Conservation (phyloP, 2,329 filamentous ascomycete genomes). For the Tolypocladium inflatum region DNA sequence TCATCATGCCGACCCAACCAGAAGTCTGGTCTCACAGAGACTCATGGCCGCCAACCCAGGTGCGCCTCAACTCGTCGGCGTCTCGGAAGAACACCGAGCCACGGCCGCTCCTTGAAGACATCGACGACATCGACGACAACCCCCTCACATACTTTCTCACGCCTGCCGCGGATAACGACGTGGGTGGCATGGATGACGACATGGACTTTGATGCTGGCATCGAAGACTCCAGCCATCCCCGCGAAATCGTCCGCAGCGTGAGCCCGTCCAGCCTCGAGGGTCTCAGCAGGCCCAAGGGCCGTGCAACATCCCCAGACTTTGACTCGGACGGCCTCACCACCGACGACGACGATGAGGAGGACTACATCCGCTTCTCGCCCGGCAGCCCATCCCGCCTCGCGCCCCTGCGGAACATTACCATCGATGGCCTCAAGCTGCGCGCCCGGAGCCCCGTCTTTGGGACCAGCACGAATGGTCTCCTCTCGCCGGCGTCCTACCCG, state of each 20-base stretch:
- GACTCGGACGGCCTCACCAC: constrained; percentile 32
- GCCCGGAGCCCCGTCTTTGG: constrained; percentile 22
- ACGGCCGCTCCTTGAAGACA: constrained; percentile 34
- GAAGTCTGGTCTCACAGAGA: constrained; percentile 27
- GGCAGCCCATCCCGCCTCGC: constrained; percentile 26
- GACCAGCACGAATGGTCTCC: constrained; percentile 14
- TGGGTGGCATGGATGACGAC: constrained; percentile 29
- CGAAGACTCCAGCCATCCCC: constrained; percentile 36
- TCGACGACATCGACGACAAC: constrained; percentile 42
- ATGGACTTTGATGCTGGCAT: constrained; percentile 50
- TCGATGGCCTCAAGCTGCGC: constrained; percentile 22
- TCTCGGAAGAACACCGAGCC: constrained; percentile 20
- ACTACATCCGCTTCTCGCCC: constrained; percentile 40
- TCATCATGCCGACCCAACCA: constrained; percentile 25
- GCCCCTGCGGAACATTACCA: constrained; percentile 32
- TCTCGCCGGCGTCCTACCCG: constrained; percentile 13
- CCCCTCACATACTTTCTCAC: constrained; percentile 49
- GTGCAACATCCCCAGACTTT: constrained; percentile 24
- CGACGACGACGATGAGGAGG: constrained; percentile 37
- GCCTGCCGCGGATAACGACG: constrained; percentile 32
- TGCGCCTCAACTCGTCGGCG: constrained; percentile 33
- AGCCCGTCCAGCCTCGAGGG: constrained; percentile 47
- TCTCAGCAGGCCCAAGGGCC: constrained; percentile 31
- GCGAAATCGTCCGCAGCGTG: constrained; percentile 40
- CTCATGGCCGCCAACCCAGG: constrained; percentile 43